Evolutionary conservation across 2,329 filamentous ascomycete species (phyloP).

Genomic region (Neofusicoccum umdonicola): DNA sequence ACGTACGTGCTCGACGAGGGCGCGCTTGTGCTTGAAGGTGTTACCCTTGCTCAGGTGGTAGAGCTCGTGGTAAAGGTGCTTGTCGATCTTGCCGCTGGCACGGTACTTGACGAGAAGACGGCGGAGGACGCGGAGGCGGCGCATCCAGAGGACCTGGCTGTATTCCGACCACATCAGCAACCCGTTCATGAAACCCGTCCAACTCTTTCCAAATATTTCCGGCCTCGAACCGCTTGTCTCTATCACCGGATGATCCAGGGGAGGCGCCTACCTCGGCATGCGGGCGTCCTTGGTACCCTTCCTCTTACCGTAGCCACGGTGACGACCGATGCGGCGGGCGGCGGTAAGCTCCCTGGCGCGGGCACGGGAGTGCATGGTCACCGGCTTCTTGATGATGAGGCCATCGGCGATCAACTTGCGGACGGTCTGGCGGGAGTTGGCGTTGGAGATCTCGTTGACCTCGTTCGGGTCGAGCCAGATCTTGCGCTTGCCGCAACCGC

Average conservation of each 20-base stretch:
- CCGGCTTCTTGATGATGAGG: conserved; percentile 99
- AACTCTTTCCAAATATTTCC: conserved; percentile 17
- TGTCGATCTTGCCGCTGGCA: conserved; percentile 99
- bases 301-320: conserved; percentile 99
- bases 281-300: conserved; percentile 99
- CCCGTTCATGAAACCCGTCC: conserved; percentile 15
- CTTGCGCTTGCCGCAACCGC: conserved; percentile 99
- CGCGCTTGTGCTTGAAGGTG: conserved; percentile 99
- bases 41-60: conserved; percentile 99
- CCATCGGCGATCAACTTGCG: conserved; percentile 99
- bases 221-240: neutral
- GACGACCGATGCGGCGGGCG: conserved; percentile 90
- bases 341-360: conserved; percentile 94
- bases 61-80: conserved; percentile 99
- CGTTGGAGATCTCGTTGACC: conserved; percentile 98
- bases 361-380: conserved; percentile 98
- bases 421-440: conserved; percentile 99
- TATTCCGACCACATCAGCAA: conserved; percentile 40
- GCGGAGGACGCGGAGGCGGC: conserved; percentile 97
- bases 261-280: conserved; percentile 82
- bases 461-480: conserved; percentile 99
- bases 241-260: neutral
- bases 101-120: conserved; percentile 99
- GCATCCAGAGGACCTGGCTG: conserved; percentile 99
- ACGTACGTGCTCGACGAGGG: conserved; percentile 99